These are phyloP conservation scores for Saturnispora kantuleensis DNA, from an alignment of 805 yeast species.

Conservation along the genomic window DNA sequence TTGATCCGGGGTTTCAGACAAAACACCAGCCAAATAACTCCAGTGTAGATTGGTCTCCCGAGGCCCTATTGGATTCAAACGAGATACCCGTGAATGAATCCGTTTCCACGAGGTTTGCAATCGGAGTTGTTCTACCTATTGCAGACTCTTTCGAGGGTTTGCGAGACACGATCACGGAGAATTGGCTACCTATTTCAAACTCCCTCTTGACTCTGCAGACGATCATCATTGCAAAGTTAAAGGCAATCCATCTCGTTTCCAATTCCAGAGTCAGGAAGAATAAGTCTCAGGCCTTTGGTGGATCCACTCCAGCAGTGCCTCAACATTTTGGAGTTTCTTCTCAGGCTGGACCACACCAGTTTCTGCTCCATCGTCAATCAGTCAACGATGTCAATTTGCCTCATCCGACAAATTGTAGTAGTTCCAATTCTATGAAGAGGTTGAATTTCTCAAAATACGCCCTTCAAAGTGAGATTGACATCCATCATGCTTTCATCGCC, in stretches of 20 bases:
- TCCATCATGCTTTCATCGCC: constrained; percentile 28
- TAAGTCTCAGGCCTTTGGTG: constrained; percentile 4
- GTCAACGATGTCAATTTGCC: constrained; percentile 7
- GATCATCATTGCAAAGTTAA: constrained; percentile 30
- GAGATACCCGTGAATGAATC: constrained; percentile 14
- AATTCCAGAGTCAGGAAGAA: constrained; percentile 6
- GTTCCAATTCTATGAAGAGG: constrained; percentile 15
- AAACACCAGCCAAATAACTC: constrained; percentile 5
- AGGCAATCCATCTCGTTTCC: constrained; percentile 10
- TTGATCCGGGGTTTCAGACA: constrained; percentile 19
- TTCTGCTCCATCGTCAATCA: neutral
- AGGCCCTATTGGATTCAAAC: constrained; percentile 30
- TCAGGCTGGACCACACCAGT: constrained; percentile 1
- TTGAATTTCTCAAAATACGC: constrained; percentile 28
- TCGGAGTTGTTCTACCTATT: constrained; percentile 41
- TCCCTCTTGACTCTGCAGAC: constrained; percentile 32
- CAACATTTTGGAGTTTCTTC: constrained; percentile 1
- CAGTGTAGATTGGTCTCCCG: constrained; percentile 32
- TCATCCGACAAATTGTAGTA: neutral
- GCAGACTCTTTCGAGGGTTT: constrained; percentile 20
- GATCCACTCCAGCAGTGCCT: neutral
- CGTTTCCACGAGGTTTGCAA: constrained; percentile 30
- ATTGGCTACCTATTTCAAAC: constrained; percentile 39
- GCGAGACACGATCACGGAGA: constrained; percentile 35
- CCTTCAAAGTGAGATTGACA: constrained; percentile 36